A percentile compares a stretch with the other conserved stretches of the same genome.
Conservation (phyloP, 148 eudicot genomes). For the Persicaria tinctoria region DNA sequence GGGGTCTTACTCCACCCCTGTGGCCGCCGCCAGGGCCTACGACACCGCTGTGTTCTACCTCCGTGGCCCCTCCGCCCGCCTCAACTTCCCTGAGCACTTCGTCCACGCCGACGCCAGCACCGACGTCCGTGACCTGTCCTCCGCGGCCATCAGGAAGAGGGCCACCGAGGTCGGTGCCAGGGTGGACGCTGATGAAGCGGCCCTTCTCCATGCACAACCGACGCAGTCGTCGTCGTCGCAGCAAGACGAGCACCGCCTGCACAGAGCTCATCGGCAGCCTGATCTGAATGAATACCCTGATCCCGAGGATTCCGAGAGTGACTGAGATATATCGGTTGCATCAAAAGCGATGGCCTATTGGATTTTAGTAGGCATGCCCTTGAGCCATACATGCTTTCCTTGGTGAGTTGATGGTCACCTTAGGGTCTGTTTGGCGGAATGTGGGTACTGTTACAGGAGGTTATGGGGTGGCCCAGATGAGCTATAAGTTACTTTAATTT, state of each 20-base stretch:
- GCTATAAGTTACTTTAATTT: too few relatives aligned
- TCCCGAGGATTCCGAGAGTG: background rate
- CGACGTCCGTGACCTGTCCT: background rate
- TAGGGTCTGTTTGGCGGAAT: too few relatives aligned
- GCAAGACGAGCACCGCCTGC: background rate
- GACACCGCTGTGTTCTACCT: conserved; percentile 9
- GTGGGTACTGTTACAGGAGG: too few relatives aligned
- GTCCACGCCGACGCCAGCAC: background rate
- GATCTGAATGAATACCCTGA: conserved; percentile 7
- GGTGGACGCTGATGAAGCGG: background rate
- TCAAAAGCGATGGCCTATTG: too few relatives aligned
- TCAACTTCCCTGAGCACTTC: conserved; percentile 6
- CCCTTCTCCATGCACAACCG: background rate
- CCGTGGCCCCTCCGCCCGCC: conserved; percentile 7
- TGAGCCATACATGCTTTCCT: too few relatives aligned
- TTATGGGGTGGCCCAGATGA: too few relatives aligned
- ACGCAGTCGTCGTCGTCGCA: background rate
- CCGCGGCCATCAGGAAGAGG: conserved; percentile 7
- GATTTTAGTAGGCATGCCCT: too few relatives aligned
- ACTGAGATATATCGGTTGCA: background rate
- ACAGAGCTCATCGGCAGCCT: background rate
- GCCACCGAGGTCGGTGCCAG: background rate
- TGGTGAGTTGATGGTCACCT: too few relatives aligned
- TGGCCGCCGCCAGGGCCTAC: conserved; percentile 12
- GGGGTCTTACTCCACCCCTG: background rate